Conservation (phyloP, 2,329 filamentous ascomycete species). For the Talaromyces sp. region DNA sequence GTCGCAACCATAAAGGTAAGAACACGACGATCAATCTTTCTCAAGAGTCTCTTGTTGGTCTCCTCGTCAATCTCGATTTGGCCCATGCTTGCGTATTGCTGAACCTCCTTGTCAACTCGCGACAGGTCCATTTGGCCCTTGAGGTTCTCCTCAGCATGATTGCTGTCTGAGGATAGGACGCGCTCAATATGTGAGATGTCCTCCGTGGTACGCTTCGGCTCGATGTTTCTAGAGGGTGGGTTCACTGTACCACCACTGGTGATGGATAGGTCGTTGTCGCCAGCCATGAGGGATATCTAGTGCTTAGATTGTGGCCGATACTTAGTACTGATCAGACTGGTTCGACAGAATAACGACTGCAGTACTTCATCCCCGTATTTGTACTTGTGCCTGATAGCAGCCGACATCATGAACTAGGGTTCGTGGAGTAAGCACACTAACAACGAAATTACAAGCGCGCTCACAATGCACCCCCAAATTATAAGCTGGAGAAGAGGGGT, state of each 20-base stretch:
- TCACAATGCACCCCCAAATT: background rate
- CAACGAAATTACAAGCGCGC: background rate
- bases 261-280: background rate
- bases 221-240: background rate
- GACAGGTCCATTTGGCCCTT: conserved; percentile 20
- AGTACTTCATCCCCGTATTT: background rate
- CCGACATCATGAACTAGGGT: background rate
- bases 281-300: background rate
- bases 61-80: conserved; percentile 49
- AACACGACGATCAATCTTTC: conserved; percentile 64
- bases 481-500: background rate
- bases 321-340: background rate
- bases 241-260: background rate
- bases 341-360: background rate
- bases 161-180: conserved; percentile 39
- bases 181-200: conserved; percentile 49
- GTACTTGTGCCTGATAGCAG: background rate
- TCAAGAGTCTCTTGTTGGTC: conserved; percentile 60
- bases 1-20: conserved; percentile 68
- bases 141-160: conserved; percentile 49
- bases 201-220: conserved; percentile 8
- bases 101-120: conserved; percentile 66
- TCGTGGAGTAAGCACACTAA: background rate
- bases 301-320: background rate
- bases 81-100: conserved; percentile 61